Percentiles rank a stretch among this genome's conserved stretches.
These are phyloP conservation scores for Talaromyces rugulosus DNA, from an alignment of 2,329 filamentous ascomycete genomes.

Conservation along the genomic window DNA sequence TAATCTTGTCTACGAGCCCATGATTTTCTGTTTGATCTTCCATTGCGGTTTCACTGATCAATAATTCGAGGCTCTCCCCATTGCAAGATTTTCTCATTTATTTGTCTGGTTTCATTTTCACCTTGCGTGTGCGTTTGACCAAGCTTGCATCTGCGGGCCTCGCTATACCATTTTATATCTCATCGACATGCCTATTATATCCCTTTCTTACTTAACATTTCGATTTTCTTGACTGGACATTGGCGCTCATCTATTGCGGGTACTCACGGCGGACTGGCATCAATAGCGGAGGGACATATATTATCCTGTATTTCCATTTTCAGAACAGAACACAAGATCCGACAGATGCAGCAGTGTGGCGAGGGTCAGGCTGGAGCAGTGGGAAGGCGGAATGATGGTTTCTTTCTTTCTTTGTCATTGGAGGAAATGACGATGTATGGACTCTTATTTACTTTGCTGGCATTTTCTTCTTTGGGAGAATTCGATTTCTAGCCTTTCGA, in stretches of 20 bases:
- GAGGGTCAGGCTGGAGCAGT: not conserved
- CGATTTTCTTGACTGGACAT: not conserved
- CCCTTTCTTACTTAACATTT: not conserved
- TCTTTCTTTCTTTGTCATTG: not conserved
- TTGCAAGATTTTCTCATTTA: not conserved
- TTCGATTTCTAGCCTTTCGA: too few species aligned
- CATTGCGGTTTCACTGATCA: not conserved
- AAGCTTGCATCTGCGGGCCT: constrained; percentile 6
- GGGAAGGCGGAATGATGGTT: not conserved
- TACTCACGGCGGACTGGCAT: not conserved
- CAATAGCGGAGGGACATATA: not conserved
- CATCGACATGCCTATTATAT: constrained; percentile 8
- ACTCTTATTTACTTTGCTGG: not conserved
- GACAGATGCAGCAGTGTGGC: not conserved
- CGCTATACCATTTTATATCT: constrained; percentile 13
- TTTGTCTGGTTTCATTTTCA: not conserved
- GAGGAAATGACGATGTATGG: not conserved
- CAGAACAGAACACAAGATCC: not conserved
- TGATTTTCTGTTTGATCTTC: constrained; percentile 6
- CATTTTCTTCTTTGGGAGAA: not conserved
- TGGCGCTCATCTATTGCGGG: not conserved
- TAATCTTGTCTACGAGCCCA: constrained; percentile 12
- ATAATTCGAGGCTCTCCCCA: not conserved
- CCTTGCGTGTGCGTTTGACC: not conserved
- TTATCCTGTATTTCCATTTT: not conserved